Evolutionary conservation across 768 basidiomycete genomes (phyloP).

Genomic region (Trametes maxima): DNA sequence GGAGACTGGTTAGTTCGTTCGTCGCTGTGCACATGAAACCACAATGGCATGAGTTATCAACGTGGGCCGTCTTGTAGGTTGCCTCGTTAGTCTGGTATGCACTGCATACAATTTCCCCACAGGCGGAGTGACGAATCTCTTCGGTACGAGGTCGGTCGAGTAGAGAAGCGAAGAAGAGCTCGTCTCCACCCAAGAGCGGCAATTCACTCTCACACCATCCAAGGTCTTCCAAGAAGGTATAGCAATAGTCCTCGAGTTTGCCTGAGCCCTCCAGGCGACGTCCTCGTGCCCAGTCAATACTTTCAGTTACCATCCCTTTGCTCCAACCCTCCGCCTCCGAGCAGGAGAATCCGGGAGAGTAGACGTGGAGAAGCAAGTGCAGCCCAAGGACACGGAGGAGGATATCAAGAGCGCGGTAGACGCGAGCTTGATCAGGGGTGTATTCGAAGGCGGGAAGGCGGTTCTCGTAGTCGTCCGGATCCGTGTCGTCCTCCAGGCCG

Average conservation of each 20-base stretch:
- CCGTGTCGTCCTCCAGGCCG: no score
- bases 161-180: neutral
- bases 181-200: neutral
- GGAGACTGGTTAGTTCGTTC: neutral
- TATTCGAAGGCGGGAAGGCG: neutral
- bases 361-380: neutral
- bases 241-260: neutral
- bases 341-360: neutral
- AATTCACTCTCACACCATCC: conserved; percentile 14
- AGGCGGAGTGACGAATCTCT: neutral
- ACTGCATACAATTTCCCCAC: neutral
- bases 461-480: neutral
- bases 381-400: conserved; percentile 5
- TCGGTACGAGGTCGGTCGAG: conserved; percentile 1
- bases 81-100: conserved; percentile 16
- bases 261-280: neutral
- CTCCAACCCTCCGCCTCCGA: neutral
- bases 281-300: neutral
- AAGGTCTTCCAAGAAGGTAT: neutral
- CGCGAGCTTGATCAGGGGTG: neutral
- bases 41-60: neutral
- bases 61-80: conserved; percentile 3
- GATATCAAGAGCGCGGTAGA: neutral
- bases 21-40: neutral
- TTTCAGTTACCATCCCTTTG: neutral